These are phyloP conservation scores for Pythium aphanidermatum DNA, from an alignment of 352 stramenopile genomes.

Conservation along the genomic window DNA sequence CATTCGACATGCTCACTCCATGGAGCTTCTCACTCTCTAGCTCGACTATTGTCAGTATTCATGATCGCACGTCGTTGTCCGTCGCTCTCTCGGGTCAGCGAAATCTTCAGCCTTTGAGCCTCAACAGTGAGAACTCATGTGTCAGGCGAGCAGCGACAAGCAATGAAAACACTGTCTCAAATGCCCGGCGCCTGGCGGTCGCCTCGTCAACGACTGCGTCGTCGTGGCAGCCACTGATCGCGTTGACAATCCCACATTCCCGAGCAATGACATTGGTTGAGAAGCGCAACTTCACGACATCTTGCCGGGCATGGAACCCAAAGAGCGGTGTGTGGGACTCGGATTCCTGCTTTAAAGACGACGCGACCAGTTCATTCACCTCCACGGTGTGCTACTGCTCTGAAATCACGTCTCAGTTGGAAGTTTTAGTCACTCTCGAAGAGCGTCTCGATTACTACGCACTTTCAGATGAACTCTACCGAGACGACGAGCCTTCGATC, in stretches of 20 bases:
- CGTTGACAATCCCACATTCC: slow-evolving; percentile 41
- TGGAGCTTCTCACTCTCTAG: slow-evolving; percentile 32
- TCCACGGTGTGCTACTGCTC: slow-evolving; percentile 58
- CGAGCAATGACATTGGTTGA: slow-evolving; percentile 36
- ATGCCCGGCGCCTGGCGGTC: too few relatives aligned
- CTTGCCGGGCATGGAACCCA: slow-evolving; percentile 48
- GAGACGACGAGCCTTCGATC: slow-evolving; percentile 50
- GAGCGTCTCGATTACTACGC: slow-evolving; percentile 64
- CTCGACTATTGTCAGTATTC: slow-evolving; percentile 37
- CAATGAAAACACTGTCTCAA: too few relatives aligned
- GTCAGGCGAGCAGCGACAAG: slow-evolving; percentile 14
- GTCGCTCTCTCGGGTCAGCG: slow-evolving; percentile 7
- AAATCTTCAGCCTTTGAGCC: slow-evolving; percentile 22
- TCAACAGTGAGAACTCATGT: slow-evolving; percentile 33
- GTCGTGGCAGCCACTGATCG: slow-evolving; percentile 35
- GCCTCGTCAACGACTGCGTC: slow-evolving; percentile 2
- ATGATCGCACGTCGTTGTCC: slow-evolving; percentile 30
- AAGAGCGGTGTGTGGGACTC: slow-evolving; percentile 27
- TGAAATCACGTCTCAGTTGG: slow-evolving; percentile 25
- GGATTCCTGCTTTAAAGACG: slow-evolving; percentile 61
- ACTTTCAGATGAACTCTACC: slow-evolving; percentile 45
- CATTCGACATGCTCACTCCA: slow-evolving; percentile 42
- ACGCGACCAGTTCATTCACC: slow-evolving; percentile 24
- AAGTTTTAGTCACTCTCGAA: slow-evolving; percentile 58
- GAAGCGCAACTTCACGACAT: slow-evolving; percentile 53